These are phyloP conservation scores for Sporothrix luriei DNA, from an alignment of 2,329 filamentous ascomycete genomes.

Conservation along the genomic window DNA sequence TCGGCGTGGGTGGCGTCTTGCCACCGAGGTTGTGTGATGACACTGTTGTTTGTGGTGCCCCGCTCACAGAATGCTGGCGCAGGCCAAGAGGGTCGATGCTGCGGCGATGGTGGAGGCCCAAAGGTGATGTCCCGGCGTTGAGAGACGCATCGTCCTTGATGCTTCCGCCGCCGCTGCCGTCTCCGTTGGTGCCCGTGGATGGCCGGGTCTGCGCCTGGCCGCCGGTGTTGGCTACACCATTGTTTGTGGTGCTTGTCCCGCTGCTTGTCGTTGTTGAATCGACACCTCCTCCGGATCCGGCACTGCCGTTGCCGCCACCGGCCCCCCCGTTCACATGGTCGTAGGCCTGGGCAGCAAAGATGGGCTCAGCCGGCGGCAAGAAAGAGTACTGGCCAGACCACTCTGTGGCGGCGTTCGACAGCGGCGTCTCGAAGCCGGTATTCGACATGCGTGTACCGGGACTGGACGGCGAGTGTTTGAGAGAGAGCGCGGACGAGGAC, in stretches of 20 bases:
- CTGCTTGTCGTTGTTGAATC: conserved; percentile 4
- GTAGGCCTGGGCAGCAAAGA: conserved; percentile 50
- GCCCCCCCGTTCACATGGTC: conserved; percentile 18
- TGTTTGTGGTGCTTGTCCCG: conserved; percentile 2
- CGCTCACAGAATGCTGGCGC: conserved; percentile 43
- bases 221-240: conserved; percentile 9
- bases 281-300: conserved; percentile 5
- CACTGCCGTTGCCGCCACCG: neutral
- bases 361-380: conserved; percentile 50
- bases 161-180: conserved; percentile 41
- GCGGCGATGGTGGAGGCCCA: conserved; percentile 43
- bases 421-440: conserved; percentile 52
- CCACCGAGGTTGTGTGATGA: conserved; percentile 41
- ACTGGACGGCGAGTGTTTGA: conserved; percentile 46
- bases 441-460: conserved; percentile 59
- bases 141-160: conserved; percentile 19
- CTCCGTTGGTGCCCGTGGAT: conserved; percentile 45
- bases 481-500: conserved; percentile 41
- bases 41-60: conserved; percentile 46
- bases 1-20: conserved; percentile 24
- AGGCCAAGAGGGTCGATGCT: conserved; percentile 48
- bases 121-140: conserved; percentile 38
- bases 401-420: conserved; percentile 56
- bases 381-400: conserved; percentile 61
- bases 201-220: conserved; percentile 45